These are phyloP conservation scores for Phytophthora boehmeriae DNA, from an alignment of 352 stramenopile genomes.

Conservation along the genomic window DNA sequence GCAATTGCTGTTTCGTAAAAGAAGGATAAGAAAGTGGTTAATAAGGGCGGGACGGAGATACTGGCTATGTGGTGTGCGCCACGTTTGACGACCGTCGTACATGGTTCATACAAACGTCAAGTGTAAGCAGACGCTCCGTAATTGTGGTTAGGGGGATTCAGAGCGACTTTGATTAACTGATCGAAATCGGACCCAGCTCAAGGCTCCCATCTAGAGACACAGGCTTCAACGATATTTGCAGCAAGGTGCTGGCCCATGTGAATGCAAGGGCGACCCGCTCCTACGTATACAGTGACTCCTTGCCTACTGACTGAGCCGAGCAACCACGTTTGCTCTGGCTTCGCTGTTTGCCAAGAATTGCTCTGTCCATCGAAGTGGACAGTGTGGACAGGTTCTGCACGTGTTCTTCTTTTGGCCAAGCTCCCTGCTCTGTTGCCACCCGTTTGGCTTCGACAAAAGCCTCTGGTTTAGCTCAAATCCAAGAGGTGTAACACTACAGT, in stretches of 20 bases:
- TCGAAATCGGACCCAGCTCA: background rate
- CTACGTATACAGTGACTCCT: too few relatives aligned
- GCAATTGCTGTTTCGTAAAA: background rate
- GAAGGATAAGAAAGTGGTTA: background rate
- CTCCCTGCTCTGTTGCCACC: too few relatives aligned
- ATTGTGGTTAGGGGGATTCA: background rate
- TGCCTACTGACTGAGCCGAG: too few relatives aligned
- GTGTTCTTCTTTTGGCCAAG: background rate
- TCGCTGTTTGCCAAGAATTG: too few relatives aligned
- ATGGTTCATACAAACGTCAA: background rate
- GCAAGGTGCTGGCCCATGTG: too few relatives aligned
- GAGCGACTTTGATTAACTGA: background rate
- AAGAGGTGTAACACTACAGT: too few relatives aligned
- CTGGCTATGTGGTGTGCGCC: background rate
- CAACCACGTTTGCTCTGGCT: too few relatives aligned
- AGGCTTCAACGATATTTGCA: too few relatives aligned
- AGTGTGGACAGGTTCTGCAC: slow-evolving; percentile 1
- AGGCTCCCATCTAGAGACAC: background rate
- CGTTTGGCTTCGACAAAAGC: too few relatives aligned
- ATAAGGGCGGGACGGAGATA: background rate
- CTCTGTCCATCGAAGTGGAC: too few relatives aligned
- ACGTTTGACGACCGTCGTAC: background rate
- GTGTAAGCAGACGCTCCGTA: background rate
- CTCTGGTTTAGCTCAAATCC: too few relatives aligned
- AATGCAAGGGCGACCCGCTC: too few relatives aligned